Evolutionary conservation across 768 basidiomycete genomes (phyloP), one percentile per base, ranked within the genome.

Genomic region (Suillus paluster): DNA sequence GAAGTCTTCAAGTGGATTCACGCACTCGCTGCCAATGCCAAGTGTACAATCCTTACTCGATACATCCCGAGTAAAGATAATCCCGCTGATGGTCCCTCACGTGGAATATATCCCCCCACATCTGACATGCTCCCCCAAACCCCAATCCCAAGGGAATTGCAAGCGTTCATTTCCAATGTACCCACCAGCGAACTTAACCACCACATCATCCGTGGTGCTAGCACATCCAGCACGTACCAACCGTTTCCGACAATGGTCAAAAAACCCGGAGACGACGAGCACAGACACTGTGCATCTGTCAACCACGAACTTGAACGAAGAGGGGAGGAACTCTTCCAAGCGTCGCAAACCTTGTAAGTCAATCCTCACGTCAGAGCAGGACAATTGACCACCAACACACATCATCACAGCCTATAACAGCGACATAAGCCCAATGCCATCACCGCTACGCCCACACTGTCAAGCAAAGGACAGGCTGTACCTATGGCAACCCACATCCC

Each of bases 1-100:
- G 2, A 5, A 1, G 65, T 76, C 17, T 77, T 78, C 64, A 57
- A 62, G 27, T 54, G 64, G 9, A 58, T 79, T 52, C 71, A 67
- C 23, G 12, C 14, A 5, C 0, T 59, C 39, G 25, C 45, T 27
- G 56, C 36, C 1, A 5, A 30, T 2, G 1, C 54, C 1, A 9
- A 23, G 1, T 21, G 57, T 46, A 36, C 60, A 1, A 10, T 72
- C 19, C 66, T 69, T 62, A 67, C 68, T 1, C 21, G 59, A 8
- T 72, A 71, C 41, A 54, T 71, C 19, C 50, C 38, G 2, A 61
- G 57, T 8, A n/a, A 25, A 1, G 1, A 42, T 25, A 73, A 73
- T 48, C 72, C 71, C 15, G 69, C 72, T 10, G 69, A 73, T 36
- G 14, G 10, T 1, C 68, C 65, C 1, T 71, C 69, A 0, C 38